Evolutionary conservation across 768 basidiomycete genomes (phyloP).

Genomic region (Tulasnella sp.): DNA sequence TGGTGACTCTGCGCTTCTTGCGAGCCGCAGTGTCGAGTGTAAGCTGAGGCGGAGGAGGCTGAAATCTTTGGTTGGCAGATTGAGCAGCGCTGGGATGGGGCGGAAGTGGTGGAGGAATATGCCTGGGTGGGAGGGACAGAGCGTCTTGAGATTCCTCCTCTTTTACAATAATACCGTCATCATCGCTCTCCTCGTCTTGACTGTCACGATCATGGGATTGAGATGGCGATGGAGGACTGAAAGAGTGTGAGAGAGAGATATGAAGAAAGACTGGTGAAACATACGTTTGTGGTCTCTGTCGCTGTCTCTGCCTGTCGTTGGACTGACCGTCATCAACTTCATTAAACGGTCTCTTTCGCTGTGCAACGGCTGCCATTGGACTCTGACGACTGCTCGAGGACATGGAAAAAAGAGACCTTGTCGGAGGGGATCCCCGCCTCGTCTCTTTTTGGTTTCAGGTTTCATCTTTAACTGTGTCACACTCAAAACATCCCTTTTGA

Average conservation of each 20-base stretch:
- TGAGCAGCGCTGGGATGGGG: neutral
- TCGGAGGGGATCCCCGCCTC: neutral
- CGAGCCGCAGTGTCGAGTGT: neutral
- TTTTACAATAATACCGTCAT: constrained; percentile 4
- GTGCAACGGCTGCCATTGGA: too few relatives aligned
- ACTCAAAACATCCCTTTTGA: neutral
- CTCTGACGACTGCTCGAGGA: too few relatives aligned
- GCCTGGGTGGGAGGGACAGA: neutral
- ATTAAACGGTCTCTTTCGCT: too few relatives aligned
- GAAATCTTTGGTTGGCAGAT: constrained; percentile 6
- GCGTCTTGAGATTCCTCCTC: constrained; percentile 11
- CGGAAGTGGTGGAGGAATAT: neutral
- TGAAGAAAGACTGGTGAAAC: neutral
- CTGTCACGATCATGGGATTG: neutral
- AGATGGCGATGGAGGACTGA: constrained; percentile 5
- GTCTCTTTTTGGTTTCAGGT: neutral
- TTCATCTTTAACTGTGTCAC: neutral
- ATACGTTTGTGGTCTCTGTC: neutral
- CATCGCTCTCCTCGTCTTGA: constrained; percentile 6
- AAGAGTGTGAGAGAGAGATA: neutral
- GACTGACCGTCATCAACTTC: too few relatives aligned
- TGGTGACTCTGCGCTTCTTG: constrained; percentile 16
- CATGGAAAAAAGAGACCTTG: neutral
- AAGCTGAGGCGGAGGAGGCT: constrained; percentile 4
- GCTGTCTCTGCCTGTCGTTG: neutral